Percentiles rank a stretch among this genome's conserved stretches.
These are phyloP conservation scores for Andrographis paniculata DNA, from an alignment of 305 asterid genomes.

Conservation along the genomic window DNA sequence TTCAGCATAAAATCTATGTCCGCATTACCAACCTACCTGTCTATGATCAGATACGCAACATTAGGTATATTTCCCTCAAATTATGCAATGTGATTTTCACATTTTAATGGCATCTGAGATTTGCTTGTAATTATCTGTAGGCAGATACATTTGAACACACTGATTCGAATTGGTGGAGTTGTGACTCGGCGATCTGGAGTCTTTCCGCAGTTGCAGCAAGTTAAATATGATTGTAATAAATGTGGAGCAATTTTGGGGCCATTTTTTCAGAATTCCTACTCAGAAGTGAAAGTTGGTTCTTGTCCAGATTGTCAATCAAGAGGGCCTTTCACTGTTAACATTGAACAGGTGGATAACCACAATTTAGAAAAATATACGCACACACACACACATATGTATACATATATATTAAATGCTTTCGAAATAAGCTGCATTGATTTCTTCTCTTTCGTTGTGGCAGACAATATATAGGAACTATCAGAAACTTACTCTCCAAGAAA, in stretches of 20 bases:
- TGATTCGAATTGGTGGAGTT: constrained; percentile 97
- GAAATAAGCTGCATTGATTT: constrained; percentile 14
- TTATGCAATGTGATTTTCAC: background rate
- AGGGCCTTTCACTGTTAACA: constrained; percentile 90
- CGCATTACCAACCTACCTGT: constrained; percentile 90
- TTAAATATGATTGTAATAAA: constrained; percentile 81
- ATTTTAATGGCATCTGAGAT: background rate
- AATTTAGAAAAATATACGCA: no score
- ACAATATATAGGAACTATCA: constrained; percentile 94
- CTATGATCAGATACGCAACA: constrained; percentile 93
- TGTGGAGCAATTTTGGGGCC: constrained; percentile 93
- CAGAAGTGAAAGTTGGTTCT: constrained; percentile 97
- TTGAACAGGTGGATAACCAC: constrained; percentile 69
- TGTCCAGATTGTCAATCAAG: constrained; percentile 95
- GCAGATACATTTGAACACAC: constrained; percentile 94
- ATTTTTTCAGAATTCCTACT: constrained; percentile 91
- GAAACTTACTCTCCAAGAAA: constrained; percentile 93
- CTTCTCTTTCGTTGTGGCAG: constrained; percentile 31
- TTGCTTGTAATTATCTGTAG: constrained; percentile 18
- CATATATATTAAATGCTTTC: constrained; percentile 8
- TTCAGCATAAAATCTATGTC: constrained; percentile 78
- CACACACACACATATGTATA: no score
- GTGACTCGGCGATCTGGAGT: constrained; percentile 97
- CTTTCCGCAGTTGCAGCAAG: constrained; percentile 95
- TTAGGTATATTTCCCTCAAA: constrained; percentile 38